Conservation (phyloP, 1,139 yeast genomes). For the Scheffersomyces parashehatae region DNA sequence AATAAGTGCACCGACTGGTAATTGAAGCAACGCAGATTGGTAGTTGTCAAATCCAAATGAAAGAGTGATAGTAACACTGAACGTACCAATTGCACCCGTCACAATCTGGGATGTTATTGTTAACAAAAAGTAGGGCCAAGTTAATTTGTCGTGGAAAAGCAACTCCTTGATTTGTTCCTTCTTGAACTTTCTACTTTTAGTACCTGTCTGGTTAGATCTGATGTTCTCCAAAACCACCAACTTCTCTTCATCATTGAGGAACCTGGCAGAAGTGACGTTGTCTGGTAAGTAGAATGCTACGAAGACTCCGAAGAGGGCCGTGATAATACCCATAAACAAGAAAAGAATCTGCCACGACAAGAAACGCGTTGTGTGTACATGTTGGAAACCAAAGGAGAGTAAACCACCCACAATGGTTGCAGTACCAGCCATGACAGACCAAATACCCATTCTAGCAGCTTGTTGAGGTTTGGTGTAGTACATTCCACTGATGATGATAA, state of each 20-base stretch:
- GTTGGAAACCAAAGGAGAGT: constrained; percentile 43
- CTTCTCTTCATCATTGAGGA: constrained; percentile 39
- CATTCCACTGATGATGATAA: constrained; percentile 27
- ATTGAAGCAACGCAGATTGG: constrained; percentile 39
- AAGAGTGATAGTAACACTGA: constrained; percentile 40
- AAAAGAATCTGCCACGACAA: constrained; percentile 43
- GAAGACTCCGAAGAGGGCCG: constrained; percentile 31
- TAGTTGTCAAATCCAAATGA: constrained; percentile 36
- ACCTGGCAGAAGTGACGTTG: constrained; percentile 41
- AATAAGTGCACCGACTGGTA: constrained; percentile 41
- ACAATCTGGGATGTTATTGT: constrained; percentile 39
- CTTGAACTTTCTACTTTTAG: constrained; percentile 28
- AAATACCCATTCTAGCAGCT: constrained; percentile 14
- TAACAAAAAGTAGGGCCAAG: constrained; percentile 38
- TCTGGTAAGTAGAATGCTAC: constrained; percentile 35
- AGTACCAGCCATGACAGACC: constrained; percentile 38
- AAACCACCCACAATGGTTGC: constrained; percentile 44
- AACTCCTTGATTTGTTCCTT: constrained; percentile 30
- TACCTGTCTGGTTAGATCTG: constrained; percentile 24
- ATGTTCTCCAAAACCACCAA: constrained; percentile 17
- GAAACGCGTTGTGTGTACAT: constrained; percentile 21
- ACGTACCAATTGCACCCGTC: constrained; percentile 43
- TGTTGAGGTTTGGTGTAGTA: constrained; percentile 39
- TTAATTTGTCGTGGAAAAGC: constrained; percentile 32
- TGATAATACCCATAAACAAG: constrained; percentile 37